phyloP scores from a whole-genome alignment of 176 grass and related monocot species.

The Bolboschoenus planiculmis region DNA sequence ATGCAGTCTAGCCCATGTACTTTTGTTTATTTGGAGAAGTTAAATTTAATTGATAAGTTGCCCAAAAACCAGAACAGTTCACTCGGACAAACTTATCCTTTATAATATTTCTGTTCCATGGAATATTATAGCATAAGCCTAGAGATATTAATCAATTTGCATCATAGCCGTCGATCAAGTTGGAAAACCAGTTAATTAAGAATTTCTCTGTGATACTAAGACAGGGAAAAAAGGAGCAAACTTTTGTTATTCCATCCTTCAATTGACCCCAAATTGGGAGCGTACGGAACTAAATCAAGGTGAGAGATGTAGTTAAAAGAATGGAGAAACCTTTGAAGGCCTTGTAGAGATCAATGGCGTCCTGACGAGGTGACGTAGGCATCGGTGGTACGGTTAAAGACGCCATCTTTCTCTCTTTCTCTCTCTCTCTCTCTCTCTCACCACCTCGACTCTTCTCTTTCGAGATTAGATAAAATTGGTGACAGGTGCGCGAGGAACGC shows the following conservation, averaged over 20 bases:
- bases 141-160: not conserved
- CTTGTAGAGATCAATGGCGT: constrained; percentile 97
- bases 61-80: not conserved
- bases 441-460: constrained; percentile 25
- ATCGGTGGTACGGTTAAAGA: constrained; percentile 67
- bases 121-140: not conserved
- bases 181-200: not conserved
- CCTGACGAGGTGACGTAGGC: constrained; percentile 58
- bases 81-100: not conserved
- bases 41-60: not conserved
- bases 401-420: constrained; percentile 47
- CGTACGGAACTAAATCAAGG: not conserved
- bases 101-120: not conserved
- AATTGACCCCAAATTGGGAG: not conserved
- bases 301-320: not conserved
- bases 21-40: not conserved
- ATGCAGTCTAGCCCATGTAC: not conserved
- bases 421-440: constrained; percentile 33
- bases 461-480: not conserved
- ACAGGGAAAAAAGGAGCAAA: not conserved
- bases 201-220: not conserved
- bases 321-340: constrained; percentile 82
- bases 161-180: not conserved
- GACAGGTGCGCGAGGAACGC: not conserved
- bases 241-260: not conserved